These are phyloP conservation scores for Helotiales sp. DNA, from an alignment of 2,329 filamentous ascomycete species.

Conservation along the genomic window DNA sequence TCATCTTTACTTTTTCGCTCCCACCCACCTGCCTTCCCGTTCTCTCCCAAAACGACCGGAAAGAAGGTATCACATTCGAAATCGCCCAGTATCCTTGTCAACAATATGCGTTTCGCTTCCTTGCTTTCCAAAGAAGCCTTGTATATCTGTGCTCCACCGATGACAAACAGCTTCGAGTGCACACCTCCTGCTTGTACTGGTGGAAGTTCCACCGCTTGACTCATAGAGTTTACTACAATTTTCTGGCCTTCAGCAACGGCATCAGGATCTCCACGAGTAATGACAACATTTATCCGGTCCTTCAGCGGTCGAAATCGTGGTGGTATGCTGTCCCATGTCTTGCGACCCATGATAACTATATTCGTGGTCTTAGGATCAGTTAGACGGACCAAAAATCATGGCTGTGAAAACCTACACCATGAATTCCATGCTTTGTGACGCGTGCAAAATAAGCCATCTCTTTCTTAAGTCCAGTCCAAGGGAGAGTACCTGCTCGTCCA, in stretches of 20 bases:
- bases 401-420: conserved; percentile 35
- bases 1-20: conserved; percentile 54
- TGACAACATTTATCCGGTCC: conserved; percentile 80
- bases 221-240: conserved; percentile 19
- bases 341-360: conserved; percentile 95
- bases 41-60: conserved; percentile 57
- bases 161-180: conserved; percentile 68
- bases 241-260: conserved; percentile 14
- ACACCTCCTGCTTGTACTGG: background rate
- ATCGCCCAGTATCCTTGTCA: conserved; percentile 71
- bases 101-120: conserved; percentile 65
- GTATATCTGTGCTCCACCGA: conserved; percentile 91
- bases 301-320: conserved; percentile 77
- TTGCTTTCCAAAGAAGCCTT: conserved; percentile 65
- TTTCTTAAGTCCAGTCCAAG: conserved; percentile 85
- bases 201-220: conserved; percentile 16
- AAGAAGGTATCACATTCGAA: conserved; percentile 82
- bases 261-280: conserved; percentile 60
- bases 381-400: background rate
- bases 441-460: conserved; percentile 97
- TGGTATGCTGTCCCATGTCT: conserved; percentile 94
- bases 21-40: conserved; percentile 53
- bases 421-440: conserved; percentile 70
- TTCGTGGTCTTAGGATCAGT: conserved; percentile 51
- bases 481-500: conserved; percentile 76